Base-by-base conservation (phyloP, 441 rosid species). In the Gossypium davidsonii region DNA sequence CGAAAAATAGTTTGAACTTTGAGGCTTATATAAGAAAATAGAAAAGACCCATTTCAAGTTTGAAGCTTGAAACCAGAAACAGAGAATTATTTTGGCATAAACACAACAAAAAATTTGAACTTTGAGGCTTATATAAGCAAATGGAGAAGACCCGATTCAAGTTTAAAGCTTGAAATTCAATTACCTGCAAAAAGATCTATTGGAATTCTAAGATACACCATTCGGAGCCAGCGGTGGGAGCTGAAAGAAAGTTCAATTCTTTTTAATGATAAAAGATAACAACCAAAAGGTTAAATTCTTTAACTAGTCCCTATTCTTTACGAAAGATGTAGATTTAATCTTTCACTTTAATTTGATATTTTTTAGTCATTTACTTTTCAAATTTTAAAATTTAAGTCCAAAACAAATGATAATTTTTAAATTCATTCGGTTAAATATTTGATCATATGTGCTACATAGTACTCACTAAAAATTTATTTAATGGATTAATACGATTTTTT, bases 151-250 rank as follows among this genome's bases (percentile, higher is more conserved):
- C 15, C 6, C 53, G 6, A n/a, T 49, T 49, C 53, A 49, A 49
- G 53, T 49, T 49, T 49, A 14, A n/a, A 49, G 53, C 15, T 49
- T 49, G 53, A 14, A 49, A 49, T 49, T 49, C n/a, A n/a, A 49
- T 66, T 65, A 51, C 73, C 76, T 15, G 69, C n/a, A 65, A 64
- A 70, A 64, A 70, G 49, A 39, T 34, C 23, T 7, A 49, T 6
- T 6, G 49, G 4, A 18, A 55, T 25, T 70, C 18, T 48, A 80
- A 73, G 85, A 48, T 74, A 56, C 48, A 39, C 44, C 44, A 39
- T 39, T 8, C 11, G 44, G 44, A 39, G 44, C 44, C 44, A 8
- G 44, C 44, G 44, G 34, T 15, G 15, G 25, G 1, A 3, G 44
- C 20, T 18, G 2, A 14, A 8, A 31, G 66, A 61, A 17, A 4